A percentile compares a stretch with the other conserved stretches of the same genome.
Evolutionary conservation across 345 rosid species (phyloP).

Genomic region (Cardamine chenopodiifolia): DNA sequence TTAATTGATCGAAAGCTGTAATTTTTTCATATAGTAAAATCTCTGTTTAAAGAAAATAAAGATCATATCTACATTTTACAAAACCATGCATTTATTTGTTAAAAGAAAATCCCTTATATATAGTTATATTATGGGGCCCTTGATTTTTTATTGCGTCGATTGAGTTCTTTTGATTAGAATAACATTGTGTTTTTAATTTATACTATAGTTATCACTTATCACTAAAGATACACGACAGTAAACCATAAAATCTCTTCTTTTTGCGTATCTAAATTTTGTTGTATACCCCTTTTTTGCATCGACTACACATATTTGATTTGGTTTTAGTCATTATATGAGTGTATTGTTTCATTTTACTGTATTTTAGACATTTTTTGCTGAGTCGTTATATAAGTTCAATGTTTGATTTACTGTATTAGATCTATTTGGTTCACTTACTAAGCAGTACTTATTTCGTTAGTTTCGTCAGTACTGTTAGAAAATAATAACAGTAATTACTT

Average conservation of each 20-base stretch:
- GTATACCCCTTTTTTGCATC: not conserved
- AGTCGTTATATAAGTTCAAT: too few species aligned
- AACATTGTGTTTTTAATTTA: too few species aligned
- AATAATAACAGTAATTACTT: too few species aligned
- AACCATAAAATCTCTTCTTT: not conserved
- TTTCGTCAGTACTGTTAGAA: too few species aligned
- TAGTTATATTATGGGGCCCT: not conserved
- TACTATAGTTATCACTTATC: too few species aligned
- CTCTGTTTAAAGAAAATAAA: not conserved
- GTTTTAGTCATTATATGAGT: conserved; percentile 2
- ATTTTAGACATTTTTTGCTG: too few species aligned
- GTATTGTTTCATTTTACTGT: too few species aligned
- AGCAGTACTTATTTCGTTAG: conserved; percentile 2
- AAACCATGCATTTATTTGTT: not conserved
- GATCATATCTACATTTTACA: not conserved
- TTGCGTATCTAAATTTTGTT: not conserved
- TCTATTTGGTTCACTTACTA: not conserved
- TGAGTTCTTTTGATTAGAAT: too few species aligned
- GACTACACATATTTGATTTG: not conserved
- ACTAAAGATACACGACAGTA: too few species aligned
- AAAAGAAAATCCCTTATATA: not conserved
- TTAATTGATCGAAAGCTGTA: conserved; percentile 33
- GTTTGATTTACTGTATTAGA: not conserved
- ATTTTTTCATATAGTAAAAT: not conserved
- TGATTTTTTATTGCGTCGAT: not conserved